phyloP scores from a whole-genome alignment of 441 rosid species.

The Theobroma grandiflorum region DNA sequence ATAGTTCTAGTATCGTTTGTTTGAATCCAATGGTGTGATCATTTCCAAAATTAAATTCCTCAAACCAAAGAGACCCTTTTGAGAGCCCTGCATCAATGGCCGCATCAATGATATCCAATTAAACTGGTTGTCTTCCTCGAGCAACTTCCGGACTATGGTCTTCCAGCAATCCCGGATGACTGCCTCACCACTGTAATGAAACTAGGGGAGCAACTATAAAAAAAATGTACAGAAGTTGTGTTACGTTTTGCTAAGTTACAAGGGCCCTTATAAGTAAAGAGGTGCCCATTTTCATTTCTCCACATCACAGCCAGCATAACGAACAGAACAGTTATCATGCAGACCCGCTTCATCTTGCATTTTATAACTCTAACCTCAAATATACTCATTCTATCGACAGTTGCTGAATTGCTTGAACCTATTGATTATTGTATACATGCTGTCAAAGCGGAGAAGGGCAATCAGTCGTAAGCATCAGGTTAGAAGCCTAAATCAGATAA shows the following conservation, averaged over 20 bases:
- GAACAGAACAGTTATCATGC: background rate
- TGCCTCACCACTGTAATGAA: constrained; percentile 7
- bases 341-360: constrained; percentile 11
- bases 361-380: constrained; percentile 15
- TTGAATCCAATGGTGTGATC: background rate
- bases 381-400: constrained; percentile 32
- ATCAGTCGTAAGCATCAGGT: constrained; percentile 3
- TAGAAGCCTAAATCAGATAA: background rate
- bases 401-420: constrained; percentile 29
- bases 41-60: background rate
- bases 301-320: background rate
- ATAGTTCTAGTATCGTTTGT: background rate
- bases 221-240: constrained; percentile 11
- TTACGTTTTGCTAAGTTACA: constrained; percentile 2
- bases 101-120: background rate
- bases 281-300: background rate
- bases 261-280: background rate
- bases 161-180: background rate
- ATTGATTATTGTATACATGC: constrained; percentile 12
- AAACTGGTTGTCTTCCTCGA: background rate
- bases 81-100: background rate
- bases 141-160: background rate
- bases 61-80: background rate
- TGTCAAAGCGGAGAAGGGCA: constrained; percentile 5
- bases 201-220: background rate